Evolutionary conservation across 805 yeast species (phyloP).

Genomic region (Schwanniomyces sp.): DNA sequence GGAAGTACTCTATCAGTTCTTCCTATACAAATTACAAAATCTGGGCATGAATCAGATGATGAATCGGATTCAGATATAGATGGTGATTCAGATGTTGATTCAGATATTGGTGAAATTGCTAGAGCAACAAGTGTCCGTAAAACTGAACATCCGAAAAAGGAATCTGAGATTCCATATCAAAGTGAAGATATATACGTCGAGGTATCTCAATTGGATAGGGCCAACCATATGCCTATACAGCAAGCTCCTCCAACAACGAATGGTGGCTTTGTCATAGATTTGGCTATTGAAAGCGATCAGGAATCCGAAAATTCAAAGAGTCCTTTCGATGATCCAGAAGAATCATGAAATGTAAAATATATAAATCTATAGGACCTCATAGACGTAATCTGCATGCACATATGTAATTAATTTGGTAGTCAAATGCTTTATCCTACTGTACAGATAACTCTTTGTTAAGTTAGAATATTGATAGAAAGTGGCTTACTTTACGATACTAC

Average conservation of each 20-base stretch:
- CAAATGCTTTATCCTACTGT: too few species aligned
- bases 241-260: neutral
- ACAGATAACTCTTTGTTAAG: too few species aligned
- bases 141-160: neutral
- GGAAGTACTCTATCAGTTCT: neutral
- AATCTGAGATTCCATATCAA: neutral
- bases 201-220: neutral
- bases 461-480: too few species aligned
- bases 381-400: neutral
- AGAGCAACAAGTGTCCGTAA: constrained; percentile 38
- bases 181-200: neutral
- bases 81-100: constrained; percentile 42
- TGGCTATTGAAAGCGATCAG: neutral
- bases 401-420: too few species aligned
- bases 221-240: neutral
- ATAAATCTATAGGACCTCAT: neutral
- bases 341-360: neutral
- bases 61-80: constrained; percentile 16
- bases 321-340: neutral
- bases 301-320: neutral
- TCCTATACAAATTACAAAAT: neutral
- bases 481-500: too few species aligned
- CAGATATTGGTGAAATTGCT: constrained; percentile 45
- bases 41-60: neutral
- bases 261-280: neutral